Evolutionary conservation across 768 basidiomycete genomes (phyloP).

Genomic region (Serendipita sp.): DNA sequence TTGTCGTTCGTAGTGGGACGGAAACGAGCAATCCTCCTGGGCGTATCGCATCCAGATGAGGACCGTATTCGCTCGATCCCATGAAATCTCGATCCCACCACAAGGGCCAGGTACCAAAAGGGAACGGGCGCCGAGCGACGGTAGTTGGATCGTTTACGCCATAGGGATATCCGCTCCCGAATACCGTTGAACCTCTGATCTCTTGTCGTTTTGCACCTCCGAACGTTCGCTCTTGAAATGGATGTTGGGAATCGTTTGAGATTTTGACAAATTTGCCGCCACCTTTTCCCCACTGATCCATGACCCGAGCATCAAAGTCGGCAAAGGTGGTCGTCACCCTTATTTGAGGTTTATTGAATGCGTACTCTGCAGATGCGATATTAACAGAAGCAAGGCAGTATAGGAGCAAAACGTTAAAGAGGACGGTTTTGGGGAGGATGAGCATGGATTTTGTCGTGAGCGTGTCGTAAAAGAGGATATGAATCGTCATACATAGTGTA

Average conservation of each 20-base stretch:
- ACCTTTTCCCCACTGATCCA: background rate
- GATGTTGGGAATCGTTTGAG: background rate
- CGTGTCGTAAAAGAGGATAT: too few species aligned
- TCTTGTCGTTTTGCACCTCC: background rate
- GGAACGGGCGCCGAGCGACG: background rate
- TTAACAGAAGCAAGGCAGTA: too few species aligned
- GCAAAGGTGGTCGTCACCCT: background rate
- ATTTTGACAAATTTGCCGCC: background rate
- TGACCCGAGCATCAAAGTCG: background rate
- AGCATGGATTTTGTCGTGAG: too few species aligned
- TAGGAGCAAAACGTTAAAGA: too few species aligned
- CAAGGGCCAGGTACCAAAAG: background rate
- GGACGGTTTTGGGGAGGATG: too few species aligned
- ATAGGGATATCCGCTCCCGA: constrained; percentile 5
- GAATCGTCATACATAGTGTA: too few species aligned
- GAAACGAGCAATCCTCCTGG: background rate
- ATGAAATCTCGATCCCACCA: background rate
- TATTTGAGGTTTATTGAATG: background rate
- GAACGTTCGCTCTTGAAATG: background rate
- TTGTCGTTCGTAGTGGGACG: background rate
- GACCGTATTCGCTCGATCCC: background rate
- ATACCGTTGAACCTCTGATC: background rate
- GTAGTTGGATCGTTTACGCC: background rate
- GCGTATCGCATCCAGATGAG: constrained; percentile 2
- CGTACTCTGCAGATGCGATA: too few species aligned